Evolutionary conservation across 768 basidiomycete genomes (phyloP).

Genomic region (Tricholoma sp.): DNA sequence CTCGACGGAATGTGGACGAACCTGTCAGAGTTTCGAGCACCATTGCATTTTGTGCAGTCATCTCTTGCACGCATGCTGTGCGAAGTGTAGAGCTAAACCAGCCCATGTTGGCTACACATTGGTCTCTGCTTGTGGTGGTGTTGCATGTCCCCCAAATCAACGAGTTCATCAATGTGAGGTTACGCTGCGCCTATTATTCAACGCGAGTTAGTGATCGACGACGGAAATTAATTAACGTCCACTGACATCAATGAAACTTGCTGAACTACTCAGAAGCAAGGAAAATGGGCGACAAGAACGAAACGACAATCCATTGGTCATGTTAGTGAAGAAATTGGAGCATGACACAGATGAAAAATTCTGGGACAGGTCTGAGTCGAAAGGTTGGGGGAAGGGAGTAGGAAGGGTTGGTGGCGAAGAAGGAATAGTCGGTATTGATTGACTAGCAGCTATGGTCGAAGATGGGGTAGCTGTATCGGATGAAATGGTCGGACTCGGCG

Average conservation of each 20-base stretch:
- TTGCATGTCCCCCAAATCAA: constrained; percentile 82
- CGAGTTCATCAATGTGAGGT: constrained; percentile 57
- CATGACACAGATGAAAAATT: constrained; percentile 68
- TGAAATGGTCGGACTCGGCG: constrained; percentile 11
- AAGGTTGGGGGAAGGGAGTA: constrained; percentile 74
- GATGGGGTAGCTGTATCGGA: constrained; percentile 12
- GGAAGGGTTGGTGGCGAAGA: constrained; percentile 48
- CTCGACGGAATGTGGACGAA: constrained; percentile 22
- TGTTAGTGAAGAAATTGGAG: constrained; percentile 67
- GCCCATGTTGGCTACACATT: constrained; percentile 65
- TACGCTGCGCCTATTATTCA: constrained; percentile 50
- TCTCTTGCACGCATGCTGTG: constrained; percentile 50
- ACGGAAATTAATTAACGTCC: constrained; percentile 1
- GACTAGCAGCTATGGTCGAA: constrained; percentile 20
- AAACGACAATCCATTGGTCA: constrained; percentile 59
- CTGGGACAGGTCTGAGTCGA: constrained; percentile 53
- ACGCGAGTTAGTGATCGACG: not conserved
- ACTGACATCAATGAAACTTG: constrained; percentile 50
- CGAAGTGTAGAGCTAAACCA: constrained; percentile 51
- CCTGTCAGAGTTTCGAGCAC: constrained; percentile 53
- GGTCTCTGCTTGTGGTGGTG: constrained; percentile 38
- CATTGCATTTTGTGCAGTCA: constrained; percentile 45
- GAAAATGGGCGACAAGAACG: constrained; percentile 76
- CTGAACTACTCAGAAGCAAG: constrained; percentile 52
- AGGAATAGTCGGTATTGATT: constrained; percentile 45